Evolutionary conservation across 306 rosid genomes (phyloP), one percentile per base, ranked within the genome.

Genomic region (Cucumis cinereus): DNA sequence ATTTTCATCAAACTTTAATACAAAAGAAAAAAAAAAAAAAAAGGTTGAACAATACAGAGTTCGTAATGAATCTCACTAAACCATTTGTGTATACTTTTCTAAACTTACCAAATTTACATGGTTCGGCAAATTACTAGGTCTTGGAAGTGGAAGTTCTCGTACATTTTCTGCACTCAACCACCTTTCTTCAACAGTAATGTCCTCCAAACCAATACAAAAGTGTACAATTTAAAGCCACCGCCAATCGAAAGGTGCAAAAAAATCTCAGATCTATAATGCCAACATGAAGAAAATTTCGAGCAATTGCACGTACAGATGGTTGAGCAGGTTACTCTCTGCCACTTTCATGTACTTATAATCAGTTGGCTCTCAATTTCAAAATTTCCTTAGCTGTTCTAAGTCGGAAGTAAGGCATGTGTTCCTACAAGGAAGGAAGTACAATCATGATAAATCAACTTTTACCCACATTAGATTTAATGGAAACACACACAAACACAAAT

Each of bases 371-470:
- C 86, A 90, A 73, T 83, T 79, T 88, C 78, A 92, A 84, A 66
- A 95, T 80, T 80, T 95, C 99, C 87, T 89, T 95, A 0, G 92
- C 98, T 40, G 96, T 92, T 73, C 99, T 81, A 49, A n/a, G 87
- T 77, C 97, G 91, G 75, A 95, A 92, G 86, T 95, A 92, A 68
- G 99, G 89, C 97, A 92, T 95, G 82, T 95, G 87, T 72, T 76
- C 88, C 99, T 95, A 83, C 72, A 74, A 68, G 20, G 24, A 24
- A 22, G 15, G 16, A 40, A 41, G 35, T 20, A 67, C 0, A 11
- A 67, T 12, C 33, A 7, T 66, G 12, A 15, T 0, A 62, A 15
- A 7, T 62, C 22, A 2, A 59, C 5, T 12, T 59, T 22, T 59
- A 26, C 38, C 13, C 66, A 12, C 15, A 2, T 45, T 5, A 45